Evolutionary conservation across 2,329 filamentous ascomycete species (phyloP).

Genomic region (Celoporthe dispersa): DNA sequence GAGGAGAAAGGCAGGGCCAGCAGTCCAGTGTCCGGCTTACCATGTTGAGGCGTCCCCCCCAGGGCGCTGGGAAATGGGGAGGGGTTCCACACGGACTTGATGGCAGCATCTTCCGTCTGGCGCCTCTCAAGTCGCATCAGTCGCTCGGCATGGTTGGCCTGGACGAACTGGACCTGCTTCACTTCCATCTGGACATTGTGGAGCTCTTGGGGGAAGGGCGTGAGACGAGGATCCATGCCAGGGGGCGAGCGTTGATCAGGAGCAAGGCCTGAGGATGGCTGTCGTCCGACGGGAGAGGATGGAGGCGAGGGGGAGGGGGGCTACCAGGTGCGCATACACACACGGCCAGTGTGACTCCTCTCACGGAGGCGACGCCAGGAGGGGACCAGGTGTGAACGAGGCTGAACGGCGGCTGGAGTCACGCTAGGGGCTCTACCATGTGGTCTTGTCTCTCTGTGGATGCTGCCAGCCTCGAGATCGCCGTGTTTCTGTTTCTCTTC

Average conservation of each 20-base stretch:
- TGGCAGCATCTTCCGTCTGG: conserved; percentile 67
- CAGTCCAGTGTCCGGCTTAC: conserved; percentile 53
- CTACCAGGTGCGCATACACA: conserved; percentile 22
- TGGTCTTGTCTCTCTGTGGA: conserved; percentile 4
- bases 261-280: conserved; percentile 6
- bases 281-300: conserved; percentile 16
- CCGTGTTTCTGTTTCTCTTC: conserved; percentile 14
- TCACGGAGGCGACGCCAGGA: conserved; percentile 9
- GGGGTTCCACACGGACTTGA: conserved; percentile 84
- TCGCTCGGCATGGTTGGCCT: conserved; percentile 66
- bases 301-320: conserved; percentile 10
- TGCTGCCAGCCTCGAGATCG: conserved; percentile 18
- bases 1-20: too few species aligned
- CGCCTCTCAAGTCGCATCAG: conserved; percentile 67
- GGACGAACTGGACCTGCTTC: conserved; percentile 68
- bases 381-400: background rate
- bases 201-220: conserved; percentile 65
- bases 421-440: conserved; percentile 14
- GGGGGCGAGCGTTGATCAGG: background rate
- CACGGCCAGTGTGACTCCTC: background rate
- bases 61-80: conserved; percentile 90
- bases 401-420: conserved; percentile 1
- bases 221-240: conserved; percentile 68
- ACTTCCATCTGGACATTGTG: conserved; percentile 73
- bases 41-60: conserved; percentile 83